Base-by-base conservation (phyloP, 345 rosid genomes). In the Eucalyptus curtisii region DNA sequence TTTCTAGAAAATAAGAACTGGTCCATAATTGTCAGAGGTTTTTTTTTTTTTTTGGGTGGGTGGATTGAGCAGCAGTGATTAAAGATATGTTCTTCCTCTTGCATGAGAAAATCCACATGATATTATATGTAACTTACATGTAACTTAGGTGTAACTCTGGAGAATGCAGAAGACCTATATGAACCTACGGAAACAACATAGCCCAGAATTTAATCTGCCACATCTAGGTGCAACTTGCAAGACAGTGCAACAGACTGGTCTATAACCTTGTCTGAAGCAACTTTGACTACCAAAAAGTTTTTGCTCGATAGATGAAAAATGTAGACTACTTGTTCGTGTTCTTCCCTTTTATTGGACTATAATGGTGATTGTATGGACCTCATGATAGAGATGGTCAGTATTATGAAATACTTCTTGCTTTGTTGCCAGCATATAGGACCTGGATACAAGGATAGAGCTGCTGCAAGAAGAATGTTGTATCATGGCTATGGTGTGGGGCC, bases 391-490 rank as follows among this genome's bases (percentile, higher is more conserved):
- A 27, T 50, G 68, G 81, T 24, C 37, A 57, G 16, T 47, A 3
- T 87, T 30, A 53, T 24, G 33, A 19, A 48, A 33, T 80, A 19
- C 24, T 49, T 50, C 49, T 50, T 30, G 81, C 30, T 82, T 85
- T 49, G 66, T 90, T 93, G 86, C 85, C 92, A 94, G 97, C 90
- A 88, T 81, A 88, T 53, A 91, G 90, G 91, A 88, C 92, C 87
- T 86, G 89, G 89, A 85, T 97, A 96, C 86, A 94, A 98, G 90
- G 99, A 97, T 90, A 95, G 99, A 94, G 99, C 98, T 42, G 97
- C 97, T 5, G 99, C 96, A 89, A 95, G 99, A 91, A 95, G 99
- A 95, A 91, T 66, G 90, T 90, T 96, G 94, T 96, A 96, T 89
- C 95, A 96, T 52, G 95, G 99, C 85, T 95, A 92, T 89, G 97